Percentiles rank a stretch among this genome's conserved stretches.
Evolutionary conservation across 1,139 yeast genomes (phyloP).

Genomic region (Saccharomyces pastorianus): DNA sequence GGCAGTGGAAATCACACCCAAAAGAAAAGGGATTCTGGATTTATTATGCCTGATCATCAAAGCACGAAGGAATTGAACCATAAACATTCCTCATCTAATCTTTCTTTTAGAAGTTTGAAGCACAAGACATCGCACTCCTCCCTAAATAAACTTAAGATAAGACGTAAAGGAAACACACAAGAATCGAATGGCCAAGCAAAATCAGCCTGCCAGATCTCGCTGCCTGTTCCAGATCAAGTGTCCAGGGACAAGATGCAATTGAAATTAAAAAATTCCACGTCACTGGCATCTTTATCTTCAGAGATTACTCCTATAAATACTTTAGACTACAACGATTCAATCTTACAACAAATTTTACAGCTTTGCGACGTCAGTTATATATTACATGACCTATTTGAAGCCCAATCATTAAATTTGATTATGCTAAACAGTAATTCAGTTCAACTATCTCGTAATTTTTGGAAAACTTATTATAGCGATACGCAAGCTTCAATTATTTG

Average conservation of each 20-base stretch:
- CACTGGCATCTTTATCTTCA: conserved; percentile 39
- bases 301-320: conserved; percentile 14
- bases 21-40: conserved; percentile 5
- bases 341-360: conserved; percentile 21
- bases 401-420: conserved; percentile 19
- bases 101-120: conserved; percentile 15
- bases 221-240: conserved; percentile 48
- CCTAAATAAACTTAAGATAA: conserved; percentile 24
- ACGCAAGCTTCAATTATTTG: conserved; percentile 10
- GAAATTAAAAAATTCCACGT: conserved; percentile 46
- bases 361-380: conserved; percentile 19
- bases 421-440: conserved; percentile 16
- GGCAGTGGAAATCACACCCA: conserved; percentile 2
- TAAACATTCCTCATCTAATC: background rate
- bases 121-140: conserved; percentile 30
- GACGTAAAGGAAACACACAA: conserved; percentile 20
- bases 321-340: conserved; percentile 23
- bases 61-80: conserved; percentile 11
- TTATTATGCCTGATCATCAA: background rate
- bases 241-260: conserved; percentile 47
- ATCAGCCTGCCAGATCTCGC: conserved; percentile 35
- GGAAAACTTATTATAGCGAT: conserved; percentile 8
- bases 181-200: conserved; percentile 11
- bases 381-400: conserved; percentile 1
- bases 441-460: conserved; percentile 15